Conservation (phyloP, 257 asterid genomes). For the Craterostigma plantagineum region DNA sequence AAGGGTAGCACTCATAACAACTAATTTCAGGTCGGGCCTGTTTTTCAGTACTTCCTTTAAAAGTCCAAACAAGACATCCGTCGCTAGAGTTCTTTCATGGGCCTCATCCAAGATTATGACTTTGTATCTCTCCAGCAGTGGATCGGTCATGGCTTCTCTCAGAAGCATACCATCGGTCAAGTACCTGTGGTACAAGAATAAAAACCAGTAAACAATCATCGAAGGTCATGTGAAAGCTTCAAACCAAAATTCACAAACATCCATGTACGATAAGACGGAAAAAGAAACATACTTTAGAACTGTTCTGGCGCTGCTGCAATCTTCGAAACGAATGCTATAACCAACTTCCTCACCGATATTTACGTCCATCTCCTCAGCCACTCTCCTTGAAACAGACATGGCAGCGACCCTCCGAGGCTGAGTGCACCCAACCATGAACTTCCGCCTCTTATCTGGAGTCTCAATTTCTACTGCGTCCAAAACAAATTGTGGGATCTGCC, state of each 20-base stretch:
- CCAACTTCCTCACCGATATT: slow-evolving; percentile 96
- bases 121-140: slow-evolving; percentile 79
- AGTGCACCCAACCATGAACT: slow-evolving; percentile 91
- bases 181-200: slow-evolving; percentile 29
- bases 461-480: slow-evolving; percentile 60
- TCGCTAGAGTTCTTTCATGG: slow-evolving; percentile 92
- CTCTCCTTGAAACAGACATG: slow-evolving; percentile 94
- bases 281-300: slow-evolving; percentile 39
- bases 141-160: slow-evolving; percentile 99
- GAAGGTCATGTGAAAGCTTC: not conserved
- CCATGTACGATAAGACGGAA: not conserved
- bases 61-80: slow-evolving; percentile 92
- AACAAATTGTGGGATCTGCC: slow-evolving; percentile 92
- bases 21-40: slow-evolving; percentile 70
- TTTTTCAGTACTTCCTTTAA: slow-evolving; percentile 80
- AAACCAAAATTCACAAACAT: not conserved
- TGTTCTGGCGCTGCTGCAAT: slow-evolving; percentile 76
- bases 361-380: slow-evolving; percentile 98
- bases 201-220: not conserved
- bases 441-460: slow-evolving; percentile 52
- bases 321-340: slow-evolving; percentile 90
- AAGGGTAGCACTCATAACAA: slow-evolving; percentile 99
- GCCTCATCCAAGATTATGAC: slow-evolving; percentile 98
- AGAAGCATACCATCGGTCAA: slow-evolving; percentile 97
- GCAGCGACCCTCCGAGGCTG: slow-evolving; percentile 99